Base-by-base conservation (phyloP, 129 eudicot genomes). In the Escallonia herrerae region DNA sequence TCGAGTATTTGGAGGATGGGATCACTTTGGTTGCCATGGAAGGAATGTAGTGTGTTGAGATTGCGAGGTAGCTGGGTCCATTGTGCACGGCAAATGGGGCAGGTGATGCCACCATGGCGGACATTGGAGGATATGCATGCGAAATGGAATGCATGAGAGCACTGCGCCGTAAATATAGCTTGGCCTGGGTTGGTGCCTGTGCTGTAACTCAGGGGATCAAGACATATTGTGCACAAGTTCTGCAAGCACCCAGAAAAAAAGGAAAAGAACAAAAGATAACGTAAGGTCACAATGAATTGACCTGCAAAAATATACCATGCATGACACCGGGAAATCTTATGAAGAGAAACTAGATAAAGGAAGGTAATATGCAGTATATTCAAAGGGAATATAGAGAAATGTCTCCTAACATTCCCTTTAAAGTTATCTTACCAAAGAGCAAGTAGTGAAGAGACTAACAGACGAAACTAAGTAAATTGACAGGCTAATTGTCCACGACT, bases 1-100 rank as follows among this genome's bases (percentile, higher is more conserved):
- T 87, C 96, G 12, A 85, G 89, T 68, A 85, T 88, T 65, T 80
- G 97, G 42, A 85, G 84, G 70, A 83, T 63, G 37, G 96, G 96
- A 64, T 81, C 91, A 8, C 79, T 60, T 62, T 78, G 87, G 76
- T 76, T 82, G 56, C 65, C 56, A 15, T 73, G 63, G 33, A 83
- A 74, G 56, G 80, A 68, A 42, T 82, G 73, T 40, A 81, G 85
- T 38, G 78, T 43, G 37, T 74, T 76, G 33, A 81, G 69, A 78
- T 83, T 84, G 6, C 88, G 96, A 3, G 97, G 97, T 6, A 91
- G 80, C 65, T 86, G 91, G 22, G 95, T 87, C 97, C 97, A 91
- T 9, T 81, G 95, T 0, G 95, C 91, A 7, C 97, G 88, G 76
- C 97, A 91, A 7, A 91, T 88, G 22, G 97, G 97, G 58, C 97